phyloP scores from a whole-genome alignment of 177 flowering plant species.

The Vitis hybrid region DNA sequence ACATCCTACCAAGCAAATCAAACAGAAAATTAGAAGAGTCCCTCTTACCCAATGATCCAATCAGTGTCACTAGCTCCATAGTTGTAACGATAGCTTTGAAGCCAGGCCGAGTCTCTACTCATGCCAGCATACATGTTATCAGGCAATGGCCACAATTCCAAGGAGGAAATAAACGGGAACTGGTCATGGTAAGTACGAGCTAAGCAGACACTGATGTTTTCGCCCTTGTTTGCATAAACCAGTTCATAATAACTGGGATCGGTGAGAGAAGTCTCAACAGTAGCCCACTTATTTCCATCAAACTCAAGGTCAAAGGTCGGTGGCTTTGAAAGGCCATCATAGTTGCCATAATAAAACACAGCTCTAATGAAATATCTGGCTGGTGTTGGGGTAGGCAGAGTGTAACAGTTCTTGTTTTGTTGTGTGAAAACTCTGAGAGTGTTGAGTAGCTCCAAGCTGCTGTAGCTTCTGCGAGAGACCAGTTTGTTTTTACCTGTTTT shows the following conservation, averaged over 20 bases:
- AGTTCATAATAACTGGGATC: slow-evolving; percentile 7
- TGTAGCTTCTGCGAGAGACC: background rate
- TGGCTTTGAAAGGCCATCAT: slow-evolving; percentile 10
- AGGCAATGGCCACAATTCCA: slow-evolving; percentile 10
- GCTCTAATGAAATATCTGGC: slow-evolving; percentile 4
- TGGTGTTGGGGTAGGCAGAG: background rate
- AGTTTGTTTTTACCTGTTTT: background rate
- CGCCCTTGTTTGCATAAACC: slow-evolving; percentile 5
- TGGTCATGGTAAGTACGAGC: background rate
- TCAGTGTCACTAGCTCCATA: too few relatives aligned
- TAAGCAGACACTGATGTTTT: slow-evolving; percentile 6
- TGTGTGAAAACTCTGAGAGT: slow-evolving; percentile 12
- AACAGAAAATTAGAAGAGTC: background rate
- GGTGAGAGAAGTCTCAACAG: background rate
- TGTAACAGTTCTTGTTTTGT: slow-evolving; percentile 14
- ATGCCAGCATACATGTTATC: slow-evolving; percentile 11
- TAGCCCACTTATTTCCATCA: too few relatives aligned
- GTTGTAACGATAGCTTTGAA: background rate
- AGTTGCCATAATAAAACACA: slow-evolving; percentile 17
- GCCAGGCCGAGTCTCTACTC: slow-evolving; percentile 11
- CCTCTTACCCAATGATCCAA: background rate
- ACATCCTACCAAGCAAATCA: background rate
- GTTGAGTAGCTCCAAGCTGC: background rate
- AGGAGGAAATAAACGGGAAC: slow-evolving; percentile 22
- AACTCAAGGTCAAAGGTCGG: slow-evolving; percentile 9